Evolutionary conservation across 78 protist genomes (phyloP).

Genomic region (Protostelium mycophagum): DNA sequence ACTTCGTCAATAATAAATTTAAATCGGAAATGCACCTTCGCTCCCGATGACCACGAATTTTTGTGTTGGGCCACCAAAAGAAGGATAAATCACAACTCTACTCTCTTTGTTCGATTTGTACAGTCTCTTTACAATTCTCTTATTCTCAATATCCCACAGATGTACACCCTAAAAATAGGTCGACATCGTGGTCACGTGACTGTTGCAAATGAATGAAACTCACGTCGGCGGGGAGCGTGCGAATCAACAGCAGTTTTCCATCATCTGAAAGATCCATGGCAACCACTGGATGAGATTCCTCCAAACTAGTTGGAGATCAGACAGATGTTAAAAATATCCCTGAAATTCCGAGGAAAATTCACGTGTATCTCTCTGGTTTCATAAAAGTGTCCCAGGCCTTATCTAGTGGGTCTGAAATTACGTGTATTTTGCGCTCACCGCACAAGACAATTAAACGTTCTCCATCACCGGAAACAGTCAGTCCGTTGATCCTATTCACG

Average conservation of each 20-base stretch:
- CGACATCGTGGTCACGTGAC: conserved; percentile 7
- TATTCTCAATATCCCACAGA: conserved; percentile 59
- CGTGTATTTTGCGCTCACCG: conserved; percentile 64
- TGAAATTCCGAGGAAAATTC: background rate
- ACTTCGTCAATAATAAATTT: background rate
- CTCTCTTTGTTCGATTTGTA: conserved; percentile 64
- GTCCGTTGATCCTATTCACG: conserved; percentile 41
- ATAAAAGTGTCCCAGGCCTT: background rate
- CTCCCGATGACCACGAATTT: conserved; percentile 57
- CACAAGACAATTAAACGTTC: conserved; percentile 40
- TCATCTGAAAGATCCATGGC: conserved; percentile 49
- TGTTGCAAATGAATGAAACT: background rate
- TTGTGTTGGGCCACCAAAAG: conserved; percentile 75
- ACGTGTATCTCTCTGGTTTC: background rate
- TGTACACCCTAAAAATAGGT: conserved; percentile 53
- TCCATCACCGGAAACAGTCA: conserved; percentile 46
- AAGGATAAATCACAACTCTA: conserved; percentile 61
- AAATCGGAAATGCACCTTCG: conserved; percentile 18
- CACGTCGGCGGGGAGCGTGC: background rate
- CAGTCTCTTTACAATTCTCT: conserved; percentile 15
- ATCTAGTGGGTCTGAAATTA: conserved; percentile 8
- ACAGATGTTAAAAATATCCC: no score
- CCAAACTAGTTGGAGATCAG: conserved; percentile 4
- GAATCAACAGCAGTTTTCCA: conserved; percentile 9
- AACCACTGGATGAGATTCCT: conserved; percentile 52